phyloP scores from a whole-genome alignment of 345 rosid genomes.

The Zanthoxylum bungeanum region DNA sequence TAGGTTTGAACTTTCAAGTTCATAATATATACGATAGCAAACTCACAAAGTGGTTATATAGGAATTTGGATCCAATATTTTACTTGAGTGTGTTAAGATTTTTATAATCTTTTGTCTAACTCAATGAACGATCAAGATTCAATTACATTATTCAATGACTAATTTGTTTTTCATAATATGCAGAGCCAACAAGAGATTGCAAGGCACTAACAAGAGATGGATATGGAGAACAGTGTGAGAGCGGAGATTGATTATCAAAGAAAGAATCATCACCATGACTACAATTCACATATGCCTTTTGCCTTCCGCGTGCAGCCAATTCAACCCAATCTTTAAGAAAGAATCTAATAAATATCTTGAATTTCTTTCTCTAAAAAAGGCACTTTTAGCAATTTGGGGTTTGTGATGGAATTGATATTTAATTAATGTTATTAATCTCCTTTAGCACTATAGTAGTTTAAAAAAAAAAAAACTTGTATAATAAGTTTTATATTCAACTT shows the following conservation, averaged over 20 bases:
- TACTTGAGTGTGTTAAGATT: too few species aligned
- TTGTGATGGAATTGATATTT: neutral
- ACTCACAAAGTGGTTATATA: neutral
- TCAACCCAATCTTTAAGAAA: constrained; percentile 59
- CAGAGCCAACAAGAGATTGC: constrained; percentile 49
- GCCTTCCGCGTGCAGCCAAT: constrained; percentile 54
- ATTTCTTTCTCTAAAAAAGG: neutral
- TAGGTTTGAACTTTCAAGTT: neutral
- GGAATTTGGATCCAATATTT: too few species aligned
- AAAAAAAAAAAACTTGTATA: too few species aligned
- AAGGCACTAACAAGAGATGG: constrained; percentile 40
- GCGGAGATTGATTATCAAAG: constrained; percentile 31
- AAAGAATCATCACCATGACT: constrained; percentile 24
- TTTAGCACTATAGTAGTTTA: neutral
- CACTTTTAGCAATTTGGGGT: neutral
- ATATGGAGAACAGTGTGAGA: constrained; percentile 39
- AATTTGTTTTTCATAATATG: neutral
- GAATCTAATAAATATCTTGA: constrained; percentile 25
- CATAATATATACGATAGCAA: neutral
- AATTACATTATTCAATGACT: neutral
- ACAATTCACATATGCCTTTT: constrained; percentile 39
- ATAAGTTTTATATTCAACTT: too few species aligned
- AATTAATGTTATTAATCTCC: neutral
- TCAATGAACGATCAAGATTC: constrained; percentile 4
- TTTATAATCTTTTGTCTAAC: too few species aligned